Conservation (phyloP, 2,329 filamentous ascomycete species). For the Alternaria angustiovoidea region DNA sequence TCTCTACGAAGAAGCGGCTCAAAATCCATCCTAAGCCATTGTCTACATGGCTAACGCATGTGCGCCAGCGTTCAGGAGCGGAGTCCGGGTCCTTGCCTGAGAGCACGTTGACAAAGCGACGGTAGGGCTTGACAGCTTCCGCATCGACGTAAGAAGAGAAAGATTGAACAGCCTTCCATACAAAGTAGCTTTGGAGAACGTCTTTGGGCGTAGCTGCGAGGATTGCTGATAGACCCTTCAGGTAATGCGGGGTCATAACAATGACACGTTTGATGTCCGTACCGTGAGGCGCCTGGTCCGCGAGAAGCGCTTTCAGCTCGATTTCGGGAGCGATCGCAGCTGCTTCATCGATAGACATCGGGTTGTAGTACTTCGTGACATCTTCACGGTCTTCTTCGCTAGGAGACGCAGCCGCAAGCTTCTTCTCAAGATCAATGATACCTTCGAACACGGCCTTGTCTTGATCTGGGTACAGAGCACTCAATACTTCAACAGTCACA, state of each 20-base stretch:
- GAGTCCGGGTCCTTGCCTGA: conserved; percentile 70
- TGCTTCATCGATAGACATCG: conserved; percentile 65
- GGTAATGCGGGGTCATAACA: conserved; percentile 66
- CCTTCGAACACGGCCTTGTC: conserved; percentile 48
- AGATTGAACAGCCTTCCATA: conserved; percentile 68
- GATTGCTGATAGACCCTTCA: conserved; percentile 65
- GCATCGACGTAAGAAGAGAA: conserved; percentile 65
- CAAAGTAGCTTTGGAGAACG: conserved; percentile 67
- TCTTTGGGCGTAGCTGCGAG: conserved; percentile 63
- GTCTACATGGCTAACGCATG: conserved; percentile 67
- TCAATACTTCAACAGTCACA: conserved; percentile 34
- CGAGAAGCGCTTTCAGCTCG: conserved; percentile 62
- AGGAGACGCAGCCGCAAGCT: conserved; percentile 67
- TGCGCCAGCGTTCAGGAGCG: conserved; percentile 71
- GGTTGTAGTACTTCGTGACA: conserved; percentile 73
- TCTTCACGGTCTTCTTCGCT: conserved; percentile 66
- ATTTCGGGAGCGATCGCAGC: conserved; percentile 65
- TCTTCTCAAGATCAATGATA: conserved; percentile 64
- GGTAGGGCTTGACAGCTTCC: conserved; percentile 66
- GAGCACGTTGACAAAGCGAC: conserved; percentile 67
- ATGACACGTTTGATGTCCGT: conserved; percentile 64
- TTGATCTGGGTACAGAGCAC: conserved; percentile 31
- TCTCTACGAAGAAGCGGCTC: conserved; percentile 74
- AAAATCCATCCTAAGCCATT: conserved; percentile 71
- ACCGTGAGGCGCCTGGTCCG: conserved; percentile 60